Evolutionary conservation across 768 basidiomycete genomes (phyloP), one percentile per base, ranked within the genome.

Genomic region (Rhodosporidiobolus odoratus): DNA sequence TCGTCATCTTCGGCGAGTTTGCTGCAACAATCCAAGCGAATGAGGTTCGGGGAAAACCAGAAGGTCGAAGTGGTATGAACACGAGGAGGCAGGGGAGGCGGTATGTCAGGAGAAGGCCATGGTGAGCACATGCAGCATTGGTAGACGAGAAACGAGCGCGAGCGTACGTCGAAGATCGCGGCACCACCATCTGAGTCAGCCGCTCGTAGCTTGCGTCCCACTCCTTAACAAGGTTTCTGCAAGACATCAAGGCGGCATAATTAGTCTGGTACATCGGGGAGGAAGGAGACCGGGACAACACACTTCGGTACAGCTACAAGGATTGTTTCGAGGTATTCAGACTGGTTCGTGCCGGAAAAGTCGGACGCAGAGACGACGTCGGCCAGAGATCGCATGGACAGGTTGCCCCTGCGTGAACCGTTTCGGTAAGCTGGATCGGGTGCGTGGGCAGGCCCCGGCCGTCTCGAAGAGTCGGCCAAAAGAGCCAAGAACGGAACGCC

Each of bases 231-330:
- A 86, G 81, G 80, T 84, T 86, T 83, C 94, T 89, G 77, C 62
- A 40, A 34, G 12, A 1, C 8, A 16, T 9, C 37, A 10, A 15
- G 19, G 21, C 32, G 45, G 19, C n/a, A 30, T 21, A 32, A n/a
- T n/a, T n/a, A n/a, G n/a, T n/a, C n/a, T n/a, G n/a, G n/a, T n/a
- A n/a, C n/a, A n/a, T n/a, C n/a, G n/a, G n/a, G n/a, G n/a, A n/a
- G n/a, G 4, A 69, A 7, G 23, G 37, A 21, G 23, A 61, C 19
- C 25, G 17, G 27, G 32, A 50, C 41, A 35, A 79, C 85, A 79
- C 80, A 96, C 95, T 87, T 95, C 57, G 95, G 94, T 38, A 98
- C 92, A 10, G 93, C 94, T 10, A 98, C 92, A 12, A 97, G 80
- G 35, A 94, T 79, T 0, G 94, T 93, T 79, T 98, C 91, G 75